Evolutionary conservation across 768 basidiomycete genomes (phyloP).

Genomic region (Suillus bovinus): DNA sequence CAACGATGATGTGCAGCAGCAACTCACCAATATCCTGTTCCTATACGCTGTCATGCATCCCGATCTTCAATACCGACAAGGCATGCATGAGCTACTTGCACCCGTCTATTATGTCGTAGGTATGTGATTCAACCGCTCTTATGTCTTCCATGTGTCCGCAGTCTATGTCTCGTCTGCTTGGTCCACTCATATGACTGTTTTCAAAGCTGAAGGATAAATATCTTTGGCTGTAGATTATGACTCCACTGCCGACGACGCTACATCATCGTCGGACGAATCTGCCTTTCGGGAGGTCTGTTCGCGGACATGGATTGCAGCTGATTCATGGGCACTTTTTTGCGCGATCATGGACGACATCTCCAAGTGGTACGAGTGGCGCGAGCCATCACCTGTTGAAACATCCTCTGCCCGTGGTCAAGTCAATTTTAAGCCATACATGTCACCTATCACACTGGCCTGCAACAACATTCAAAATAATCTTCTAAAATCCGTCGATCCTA

Average conservation of each 20-base stretch:
- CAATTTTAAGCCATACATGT: slow-evolving; percentile 63
- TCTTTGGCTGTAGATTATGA: slow-evolving; percentile 65
- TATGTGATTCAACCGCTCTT: slow-evolving; percentile 18
- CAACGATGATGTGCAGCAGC: slow-evolving; percentile 66
- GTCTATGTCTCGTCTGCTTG: slow-evolving; percentile 12
- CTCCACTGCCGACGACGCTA: slow-evolving; percentile 49
- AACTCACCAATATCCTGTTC: slow-evolving; percentile 86
- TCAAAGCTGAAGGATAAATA: slow-evolving; percentile 28
- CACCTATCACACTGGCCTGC: slow-evolving; percentile 86
- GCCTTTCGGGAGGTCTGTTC: slow-evolving; percentile 64
- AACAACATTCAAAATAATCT: slow-evolving; percentile 74
- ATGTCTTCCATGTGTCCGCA: slow-evolving; percentile 7
- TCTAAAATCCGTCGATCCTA: slow-evolving; percentile 77
- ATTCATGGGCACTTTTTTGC: slow-evolving; percentile 83
- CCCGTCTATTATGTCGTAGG: slow-evolving; percentile 71
- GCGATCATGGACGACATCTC: slow-evolving; percentile 77
- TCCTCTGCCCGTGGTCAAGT: slow-evolving; percentile 39
- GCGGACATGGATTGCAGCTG: slow-evolving; percentile 72
- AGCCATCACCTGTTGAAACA: slow-evolving; percentile 31
- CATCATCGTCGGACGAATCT: slow-evolving; percentile 32
- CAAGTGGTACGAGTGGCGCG: slow-evolving; percentile 79
- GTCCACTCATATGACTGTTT: slow-evolving; percentile 17
- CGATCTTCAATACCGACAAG: slow-evolving; percentile 91
- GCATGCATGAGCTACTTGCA: slow-evolving; percentile 97
- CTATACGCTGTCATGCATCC: slow-evolving; percentile 79